Evolutionary conservation across 257 asterid species (phyloP).

Genomic region (Paulownia fortunei): DNA sequence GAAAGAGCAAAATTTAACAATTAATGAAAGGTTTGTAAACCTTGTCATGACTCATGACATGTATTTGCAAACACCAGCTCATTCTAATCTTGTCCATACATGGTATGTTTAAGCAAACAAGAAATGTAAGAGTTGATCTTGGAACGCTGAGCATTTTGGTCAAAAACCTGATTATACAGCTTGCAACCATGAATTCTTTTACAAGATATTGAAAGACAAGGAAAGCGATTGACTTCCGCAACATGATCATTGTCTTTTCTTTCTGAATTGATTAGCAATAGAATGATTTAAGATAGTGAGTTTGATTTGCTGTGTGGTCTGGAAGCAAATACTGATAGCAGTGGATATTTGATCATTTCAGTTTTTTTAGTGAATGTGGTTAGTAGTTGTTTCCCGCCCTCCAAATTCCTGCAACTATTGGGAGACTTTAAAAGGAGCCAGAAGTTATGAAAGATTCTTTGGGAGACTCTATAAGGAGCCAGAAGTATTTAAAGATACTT

Average conservation of each 20-base stretch:
- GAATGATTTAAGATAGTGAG: not conserved
- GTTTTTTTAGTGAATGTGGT: not conserved
- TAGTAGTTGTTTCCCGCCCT: not conserved
- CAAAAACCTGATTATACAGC: not conserved
- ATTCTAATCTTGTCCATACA: not conserved
- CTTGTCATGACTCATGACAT: conserved; percentile 15
- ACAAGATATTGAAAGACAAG: not conserved
- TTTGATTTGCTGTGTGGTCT: not conserved
- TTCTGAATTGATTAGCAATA: not conserved
- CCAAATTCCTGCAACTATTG: not conserved
- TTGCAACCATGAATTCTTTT: not conserved
- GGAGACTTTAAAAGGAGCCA: conserved; percentile 12
- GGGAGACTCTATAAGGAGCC: not conserved
- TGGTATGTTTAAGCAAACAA: not conserved
- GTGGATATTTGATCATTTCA: not conserved
- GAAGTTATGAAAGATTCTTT: not conserved
- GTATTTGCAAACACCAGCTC: not conserved
- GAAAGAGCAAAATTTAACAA: not conserved
- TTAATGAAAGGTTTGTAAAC: not conserved
- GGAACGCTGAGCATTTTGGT: not conserved
- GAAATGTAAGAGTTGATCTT: not conserved
- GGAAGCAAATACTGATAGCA: not conserved
- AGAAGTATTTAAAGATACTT: not conserved
- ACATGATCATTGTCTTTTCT: not conserved
- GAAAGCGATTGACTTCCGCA: not conserved